Base-by-base conservation (phyloP, 805 yeast species). In the Ogataea saltuana region DNA sequence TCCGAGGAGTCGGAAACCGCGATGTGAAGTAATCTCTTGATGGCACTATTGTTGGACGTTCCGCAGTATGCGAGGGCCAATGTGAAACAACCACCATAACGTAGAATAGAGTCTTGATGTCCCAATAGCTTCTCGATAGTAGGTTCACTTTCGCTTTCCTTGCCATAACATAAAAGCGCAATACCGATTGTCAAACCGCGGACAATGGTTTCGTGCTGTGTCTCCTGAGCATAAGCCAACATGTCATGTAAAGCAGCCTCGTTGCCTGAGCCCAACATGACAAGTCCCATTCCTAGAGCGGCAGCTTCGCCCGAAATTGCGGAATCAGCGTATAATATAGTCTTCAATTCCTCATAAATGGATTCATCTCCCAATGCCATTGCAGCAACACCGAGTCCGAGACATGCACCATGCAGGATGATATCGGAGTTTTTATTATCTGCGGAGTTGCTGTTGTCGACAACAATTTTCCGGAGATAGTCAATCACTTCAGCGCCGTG, bases 1-100 rank as follows among this genome's bases (percentile, higher is more conserved):
- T 93, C 97, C 45, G 86, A 83, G 1, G 97, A 93, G 63, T 93
- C 99, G 11, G 97, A 88, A 12, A 93, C 99, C 3, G 99, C 99
- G 59, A 83, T 76, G 65, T 93, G 98, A 52, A 93, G 74, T 53
- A 93, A 71, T 54, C 84, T 80, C 68, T 88, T 82, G 55, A 93
- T 86, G 8, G 97, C 97, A 41, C 71, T 70, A 66, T 89, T 89
- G 65, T 85, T 82, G 21, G 97, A 95, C 3, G 99, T 91, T 47
- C 99, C 99, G 42, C 93, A 95, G 65, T 91, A 93, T 1, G 99
- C 98, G 55, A 93, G 74, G 0, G 97, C 98, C 56, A 93, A 78
- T 5, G 97, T 83, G 65, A 83, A 89, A 35, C 93, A 93, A 61
- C 96, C 98, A 66, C 99, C 98, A 62, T 90, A 93, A 67, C 99